These are phyloP conservation scores for Endotrypanum monterogeii DNA, from an alignment of 208 protist species.

Conservation along the genomic window DNA sequence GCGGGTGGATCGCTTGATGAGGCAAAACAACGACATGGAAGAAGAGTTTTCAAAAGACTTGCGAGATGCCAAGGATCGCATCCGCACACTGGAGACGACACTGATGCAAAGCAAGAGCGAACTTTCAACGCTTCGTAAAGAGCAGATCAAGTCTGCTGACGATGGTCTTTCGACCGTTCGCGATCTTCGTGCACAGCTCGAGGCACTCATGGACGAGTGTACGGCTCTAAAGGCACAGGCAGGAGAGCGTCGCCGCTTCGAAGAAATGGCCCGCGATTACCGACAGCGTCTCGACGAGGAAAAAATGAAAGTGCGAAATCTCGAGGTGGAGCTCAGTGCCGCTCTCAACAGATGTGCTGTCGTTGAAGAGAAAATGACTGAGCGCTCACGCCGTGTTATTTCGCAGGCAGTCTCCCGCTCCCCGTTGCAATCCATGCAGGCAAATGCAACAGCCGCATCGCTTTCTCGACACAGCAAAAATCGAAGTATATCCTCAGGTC, in stretches of 20 bases:
- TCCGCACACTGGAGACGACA: conserved; percentile 49
- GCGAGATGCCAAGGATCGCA: conserved; percentile 54
- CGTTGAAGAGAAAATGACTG: conserved; percentile 74
- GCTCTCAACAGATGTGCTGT: conserved; percentile 54
- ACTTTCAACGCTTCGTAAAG: conserved; percentile 42
- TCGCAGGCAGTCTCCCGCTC: conserved; percentile 28
- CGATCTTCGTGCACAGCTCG: conserved; percentile 52
- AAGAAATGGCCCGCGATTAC: conserved; percentile 52
- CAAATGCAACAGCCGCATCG: conserved; percentile 24
- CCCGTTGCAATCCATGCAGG: conserved; percentile 36
- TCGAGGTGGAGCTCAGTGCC: conserved; percentile 69
- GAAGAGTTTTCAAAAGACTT: conserved; percentile 66
- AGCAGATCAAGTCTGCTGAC: conserved; percentile 53
- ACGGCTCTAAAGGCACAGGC: conserved; percentile 29
- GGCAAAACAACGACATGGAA: conserved; percentile 61
- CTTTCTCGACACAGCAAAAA: conserved; percentile 22
- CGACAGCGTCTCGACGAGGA: conserved; percentile 41
- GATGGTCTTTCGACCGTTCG: conserved; percentile 37
- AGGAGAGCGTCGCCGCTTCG: conserved; percentile 34
- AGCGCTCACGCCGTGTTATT: conserved; percentile 58
- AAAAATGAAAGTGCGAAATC: conserved; percentile 45
- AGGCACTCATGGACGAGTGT: conserved; percentile 47
- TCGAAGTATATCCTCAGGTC: conserved; percentile 40
- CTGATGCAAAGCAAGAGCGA: conserved; percentile 53
- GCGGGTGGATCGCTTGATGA: conserved; percentile 53